A percentile compares a stretch with the other conserved stretches of the same genome.
These are phyloP conservation scores for Sclerotinia borealis DNA, from an alignment of 2,329 filamentous ascomycete species.

Conservation along the genomic window DNA sequence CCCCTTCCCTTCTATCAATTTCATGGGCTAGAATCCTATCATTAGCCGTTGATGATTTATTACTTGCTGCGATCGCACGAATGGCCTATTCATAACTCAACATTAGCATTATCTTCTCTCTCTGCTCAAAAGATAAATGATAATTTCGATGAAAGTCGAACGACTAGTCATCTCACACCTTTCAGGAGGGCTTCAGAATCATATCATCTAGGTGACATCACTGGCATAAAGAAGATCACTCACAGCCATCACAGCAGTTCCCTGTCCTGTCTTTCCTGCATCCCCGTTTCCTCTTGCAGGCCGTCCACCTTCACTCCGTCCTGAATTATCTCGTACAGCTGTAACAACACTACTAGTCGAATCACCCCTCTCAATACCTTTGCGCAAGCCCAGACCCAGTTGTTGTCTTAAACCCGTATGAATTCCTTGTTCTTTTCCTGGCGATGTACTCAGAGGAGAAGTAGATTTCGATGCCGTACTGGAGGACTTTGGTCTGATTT, in stretches of 20 bases:
- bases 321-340: conserved; percentile 24
- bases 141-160: not conserved
- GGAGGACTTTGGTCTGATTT: not conserved
- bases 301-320: not conserved
- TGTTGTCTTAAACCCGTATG: not conserved
- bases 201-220: not conserved
- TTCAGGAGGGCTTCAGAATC: not conserved
- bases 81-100: not conserved
- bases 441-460: not conserved
- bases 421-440: not conserved
- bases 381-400: not conserved
- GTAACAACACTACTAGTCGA: conserved; percentile 27
- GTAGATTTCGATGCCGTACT: not conserved
- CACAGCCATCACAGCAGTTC: conserved; percentile 11
- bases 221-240: not conserved
- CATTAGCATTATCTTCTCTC: not conserved
- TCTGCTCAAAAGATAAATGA: not conserved
- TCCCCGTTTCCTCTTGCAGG: conserved; percentile 9
- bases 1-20: not conserved
- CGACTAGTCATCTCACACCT: not conserved
- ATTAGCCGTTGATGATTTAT: not conserved
- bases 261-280: not conserved
- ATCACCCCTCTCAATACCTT: conserved; percentile 16
- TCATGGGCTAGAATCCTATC: not conserved
- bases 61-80: conserved; percentile 4